Conservation (phyloP, 805 yeast genomes). For the Candida fluviatilis region DNA sequence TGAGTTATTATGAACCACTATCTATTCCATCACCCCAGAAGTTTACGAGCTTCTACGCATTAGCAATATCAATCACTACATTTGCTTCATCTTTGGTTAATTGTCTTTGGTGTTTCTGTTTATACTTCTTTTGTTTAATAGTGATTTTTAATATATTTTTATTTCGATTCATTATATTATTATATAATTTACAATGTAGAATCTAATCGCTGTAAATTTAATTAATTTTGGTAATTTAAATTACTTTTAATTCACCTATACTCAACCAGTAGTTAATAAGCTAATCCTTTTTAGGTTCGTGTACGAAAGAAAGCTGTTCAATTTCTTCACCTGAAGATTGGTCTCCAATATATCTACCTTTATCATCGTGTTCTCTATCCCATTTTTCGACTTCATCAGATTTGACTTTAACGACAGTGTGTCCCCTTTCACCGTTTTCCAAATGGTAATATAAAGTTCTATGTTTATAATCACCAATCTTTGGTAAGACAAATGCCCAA, state of each 20-base stretch:
- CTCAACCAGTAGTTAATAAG: no score
- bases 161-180: no score
- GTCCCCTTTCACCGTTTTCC: slow-evolving; percentile 37
- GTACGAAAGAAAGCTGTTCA: background rate
- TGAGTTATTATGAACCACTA: no score
- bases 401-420: slow-evolving; percentile 34
- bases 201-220: no score
- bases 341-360: slow-evolving; percentile 8
- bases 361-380: slow-evolving; percentile 23
- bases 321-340: slow-evolving; percentile 3
- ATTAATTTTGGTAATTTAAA: no score
- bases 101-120: background rate
- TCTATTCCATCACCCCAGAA: no score
- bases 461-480: slow-evolving; percentile 25
- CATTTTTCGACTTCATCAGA: slow-evolving; percentile 25
- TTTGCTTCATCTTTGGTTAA: background rate
- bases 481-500: slow-evolving; percentile 35
- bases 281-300: background rate
- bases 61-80: background rate
- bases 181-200: no score
- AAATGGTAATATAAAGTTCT: slow-evolving; percentile 25
- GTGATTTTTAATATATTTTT: background rate
- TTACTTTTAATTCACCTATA: no score
- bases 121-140: slow-evolving; percentile 1
- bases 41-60: no score